Evolutionary conservation across 2,329 filamentous ascomycete genomes (phyloP).

Genomic region (Cladosporium sp.): DNA sequence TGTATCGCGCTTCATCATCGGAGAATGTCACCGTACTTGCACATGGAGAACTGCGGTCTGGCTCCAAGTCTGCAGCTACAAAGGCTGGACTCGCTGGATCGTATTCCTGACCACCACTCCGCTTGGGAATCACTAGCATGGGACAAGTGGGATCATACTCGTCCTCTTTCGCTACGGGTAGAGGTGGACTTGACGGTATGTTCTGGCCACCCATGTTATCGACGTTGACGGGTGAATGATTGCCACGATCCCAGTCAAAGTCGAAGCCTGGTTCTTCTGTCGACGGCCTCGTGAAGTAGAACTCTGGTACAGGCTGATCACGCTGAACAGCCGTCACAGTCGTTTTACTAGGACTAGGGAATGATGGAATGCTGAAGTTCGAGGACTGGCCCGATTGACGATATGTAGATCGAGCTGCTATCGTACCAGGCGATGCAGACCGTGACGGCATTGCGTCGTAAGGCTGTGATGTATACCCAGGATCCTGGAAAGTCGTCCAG

Average conservation of each 20-base stretch:
- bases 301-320: slow-evolving; percentile 22
- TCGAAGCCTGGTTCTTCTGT: slow-evolving; percentile 9
- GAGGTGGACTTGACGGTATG: slow-evolving; percentile 26
- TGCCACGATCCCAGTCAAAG: neutral
- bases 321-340: slow-evolving; percentile 13
- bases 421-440: neutral
- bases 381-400: slow-evolving; percentile 7
- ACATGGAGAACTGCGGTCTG: slow-evolving; percentile 16
- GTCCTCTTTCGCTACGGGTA: slow-evolving; percentile 17
- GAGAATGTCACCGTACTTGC: slow-evolving; percentile 11
- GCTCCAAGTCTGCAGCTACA: slow-evolving; percentile 6
- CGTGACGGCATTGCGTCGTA: neutral
- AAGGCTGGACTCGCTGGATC: slow-evolving; percentile 26
- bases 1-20: slow-evolving; percentile 7
- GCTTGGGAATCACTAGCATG: slow-evolving; percentile 17
- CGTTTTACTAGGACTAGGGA: slow-evolving; percentile 29
- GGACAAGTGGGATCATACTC: slow-evolving; percentile 29
- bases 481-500: slow-evolving; percentile 31
- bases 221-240: neutral
- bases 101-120: slow-evolving; percentile 22
- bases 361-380: slow-evolving; percentile 10
- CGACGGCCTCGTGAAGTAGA: slow-evolving; percentile 20
- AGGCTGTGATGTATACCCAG: neutral
- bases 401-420: neutral
- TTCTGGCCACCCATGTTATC: neutral